Evolutionary conservation across 2,329 filamentous ascomycete genomes (phyloP).

Genomic region (Xylogone sp.): DNA sequence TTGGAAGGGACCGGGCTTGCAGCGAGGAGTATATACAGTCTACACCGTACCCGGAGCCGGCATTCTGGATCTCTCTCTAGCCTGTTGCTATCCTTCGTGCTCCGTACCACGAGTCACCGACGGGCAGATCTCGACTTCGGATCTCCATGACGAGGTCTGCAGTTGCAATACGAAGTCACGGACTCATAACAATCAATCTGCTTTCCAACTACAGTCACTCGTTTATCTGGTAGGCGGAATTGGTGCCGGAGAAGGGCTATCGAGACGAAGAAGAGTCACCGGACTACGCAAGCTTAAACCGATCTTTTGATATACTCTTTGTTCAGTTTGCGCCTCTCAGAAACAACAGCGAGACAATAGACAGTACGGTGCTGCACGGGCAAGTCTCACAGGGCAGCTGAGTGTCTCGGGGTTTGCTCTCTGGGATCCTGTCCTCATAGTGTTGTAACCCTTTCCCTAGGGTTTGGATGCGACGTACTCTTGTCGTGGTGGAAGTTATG

Average conservation of each 20-base stretch:
- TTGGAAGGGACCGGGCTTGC: no score
- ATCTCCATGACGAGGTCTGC: background rate
- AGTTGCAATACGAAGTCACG: background rate
- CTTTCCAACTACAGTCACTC: background rate
- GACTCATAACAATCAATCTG: background rate
- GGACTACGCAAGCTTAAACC: no score
- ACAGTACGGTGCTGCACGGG: no score
- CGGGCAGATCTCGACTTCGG: background rate
- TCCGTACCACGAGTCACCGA: background rate
- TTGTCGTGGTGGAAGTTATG: background rate
- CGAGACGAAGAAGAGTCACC: no score
- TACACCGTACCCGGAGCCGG: no score
- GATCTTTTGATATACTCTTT: no score
- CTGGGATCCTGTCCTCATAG: background rate
- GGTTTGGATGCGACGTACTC: background rate
- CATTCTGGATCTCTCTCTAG: background rate
- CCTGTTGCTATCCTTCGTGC: background rate
- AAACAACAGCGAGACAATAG: no score
- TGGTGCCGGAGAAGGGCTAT: no score
- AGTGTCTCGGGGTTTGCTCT: background rate
- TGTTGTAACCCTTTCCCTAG: no score
- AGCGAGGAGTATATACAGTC: no score
- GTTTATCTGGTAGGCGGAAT: background rate
- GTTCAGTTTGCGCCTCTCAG: no score
- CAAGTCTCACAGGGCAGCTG: no score